phyloP scores from a whole-genome alignment of 75 land plant genomes.

The Gnetum montanum region DNA sequence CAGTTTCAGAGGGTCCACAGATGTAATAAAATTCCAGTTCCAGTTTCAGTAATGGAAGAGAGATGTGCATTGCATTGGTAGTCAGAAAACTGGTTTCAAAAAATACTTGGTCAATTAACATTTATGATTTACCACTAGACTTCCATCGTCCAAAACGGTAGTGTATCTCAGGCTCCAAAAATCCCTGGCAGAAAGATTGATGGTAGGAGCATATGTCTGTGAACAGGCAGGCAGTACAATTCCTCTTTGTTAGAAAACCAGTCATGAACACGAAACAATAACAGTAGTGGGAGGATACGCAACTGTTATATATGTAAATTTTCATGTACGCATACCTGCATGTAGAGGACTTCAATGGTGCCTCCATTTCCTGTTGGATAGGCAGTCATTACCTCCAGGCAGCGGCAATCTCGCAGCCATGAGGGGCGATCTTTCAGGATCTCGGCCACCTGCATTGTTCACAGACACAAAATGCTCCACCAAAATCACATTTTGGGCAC shows the following conservation, averaged over 20 bases:
- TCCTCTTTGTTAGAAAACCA: neutral
- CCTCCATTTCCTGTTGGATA: conserved; percentile 75
- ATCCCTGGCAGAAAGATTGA: conserved; percentile 81
- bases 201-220: conserved; percentile 88
- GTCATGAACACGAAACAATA: neutral
- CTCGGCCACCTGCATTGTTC: conserved; percentile 61
- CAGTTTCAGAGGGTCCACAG: neutral
- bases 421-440: conserved; percentile 82
- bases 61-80: no score
- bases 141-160: conserved; percentile 77
- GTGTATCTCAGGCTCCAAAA: conserved; percentile 84
- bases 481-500: no score
- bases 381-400: conserved; percentile 58
- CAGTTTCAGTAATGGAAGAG: neutral
- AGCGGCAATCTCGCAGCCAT: conserved; percentile 90
- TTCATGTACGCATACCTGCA: conserved; percentile 82
- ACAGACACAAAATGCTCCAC: neutral
- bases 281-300: neutral
- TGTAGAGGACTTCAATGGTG: conserved; percentile 81
- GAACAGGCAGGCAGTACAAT: no score
- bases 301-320: no score
- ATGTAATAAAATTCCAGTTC: no score
- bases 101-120: neutral
- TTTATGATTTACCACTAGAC: conserved; percentile 61
- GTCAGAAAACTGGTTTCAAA: no score